A percentile compares a stretch with the other conserved stretches of the same genome.
Evolutionary conservation across 805 yeast species (phyloP).

Genomic region (Metschnikowia anglica): DNA sequence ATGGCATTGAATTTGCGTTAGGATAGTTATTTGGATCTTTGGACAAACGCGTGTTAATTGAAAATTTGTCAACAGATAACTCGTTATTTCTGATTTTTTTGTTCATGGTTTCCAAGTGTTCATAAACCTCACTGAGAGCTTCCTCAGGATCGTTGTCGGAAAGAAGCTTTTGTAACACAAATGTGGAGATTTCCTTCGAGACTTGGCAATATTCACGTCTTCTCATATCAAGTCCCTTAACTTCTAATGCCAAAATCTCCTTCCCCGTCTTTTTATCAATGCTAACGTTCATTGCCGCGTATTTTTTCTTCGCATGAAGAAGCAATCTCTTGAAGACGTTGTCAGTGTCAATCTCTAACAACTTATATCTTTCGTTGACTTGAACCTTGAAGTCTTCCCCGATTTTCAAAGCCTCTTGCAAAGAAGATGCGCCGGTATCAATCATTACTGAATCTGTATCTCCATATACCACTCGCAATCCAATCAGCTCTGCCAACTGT

Average conservation of each 20-base stretch:
- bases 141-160: conserved; percentile 74
- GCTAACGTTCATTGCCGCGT: conserved; percentile 81
- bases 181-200: conserved; percentile 83
- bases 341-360: conserved; percentile 92
- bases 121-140: conserved; percentile 69
- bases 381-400: conserved; percentile 81
- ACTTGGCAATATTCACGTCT: conserved; percentile 95
- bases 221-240: conserved; percentile 94
- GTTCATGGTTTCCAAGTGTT: conserved; percentile 62
- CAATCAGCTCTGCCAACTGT: conserved; percentile 83
- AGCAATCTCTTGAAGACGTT: conserved; percentile 83
- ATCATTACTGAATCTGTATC: conserved; percentile 99
- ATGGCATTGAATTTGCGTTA: conserved; percentile 74
- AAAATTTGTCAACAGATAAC: conserved; percentile 63
- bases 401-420: conserved; percentile 70
- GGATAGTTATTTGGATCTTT: conserved; percentile 88
- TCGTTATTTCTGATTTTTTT: conserved; percentile 57
- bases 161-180: conserved; percentile 67
- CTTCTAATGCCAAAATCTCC: conserved; percentile 60
- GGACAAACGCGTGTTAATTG: conserved; percentile 83
- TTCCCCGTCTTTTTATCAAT: conserved; percentile 54
- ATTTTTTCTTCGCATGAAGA: conserved; percentile 93
- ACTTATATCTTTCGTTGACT: conserved; percentile 84
- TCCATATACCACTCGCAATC: conserved; percentile 88
- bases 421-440: conserved; percentile 74